A percentile compares a stretch with the other conserved stretches of the same genome.
These are phyloP conservation scores for Fusarium phyllophilum DNA, from an alignment of 2,329 filamentous ascomycete species.

Conservation along the genomic window DNA sequence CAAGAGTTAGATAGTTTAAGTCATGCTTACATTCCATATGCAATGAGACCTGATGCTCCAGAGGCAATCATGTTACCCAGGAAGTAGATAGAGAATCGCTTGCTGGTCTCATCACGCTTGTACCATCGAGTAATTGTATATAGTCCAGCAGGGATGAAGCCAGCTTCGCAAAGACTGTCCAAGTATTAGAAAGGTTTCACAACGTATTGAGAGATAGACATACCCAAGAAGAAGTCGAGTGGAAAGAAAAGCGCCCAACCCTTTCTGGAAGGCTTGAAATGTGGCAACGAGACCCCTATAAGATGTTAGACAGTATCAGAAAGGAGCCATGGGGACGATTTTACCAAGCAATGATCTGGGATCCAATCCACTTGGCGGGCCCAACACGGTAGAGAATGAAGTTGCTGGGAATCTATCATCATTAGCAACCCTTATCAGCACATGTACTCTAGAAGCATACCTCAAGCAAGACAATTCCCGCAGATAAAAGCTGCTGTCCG, in stretches of 20 bases:
- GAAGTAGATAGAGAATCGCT: conserved; percentile 57
- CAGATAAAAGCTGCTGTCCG: conserved; percentile 58
- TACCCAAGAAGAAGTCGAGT: conserved; percentile 50
- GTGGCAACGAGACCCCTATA: conserved; percentile 49
- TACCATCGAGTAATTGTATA: conserved; percentile 61
- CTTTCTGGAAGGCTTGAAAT: conserved; percentile 51
- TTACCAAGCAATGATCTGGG: conserved; percentile 48
- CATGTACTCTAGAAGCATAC: conserved; percentile 6
- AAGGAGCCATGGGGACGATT: accelerated
- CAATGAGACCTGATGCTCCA: conserved; percentile 43
- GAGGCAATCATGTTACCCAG: conserved; percentile 56
- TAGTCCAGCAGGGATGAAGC: conserved; percentile 51
- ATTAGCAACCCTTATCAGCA: not conserved
- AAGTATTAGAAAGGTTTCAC: not conserved
- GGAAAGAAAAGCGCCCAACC: conserved; percentile 47
- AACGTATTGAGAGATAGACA: not conserved
- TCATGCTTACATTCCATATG: conserved; percentile 49
- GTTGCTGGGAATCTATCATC: conserved; percentile 52
- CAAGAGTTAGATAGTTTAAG: not conserved
- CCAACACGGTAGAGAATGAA: conserved; percentile 58
- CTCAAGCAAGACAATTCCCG: conserved; percentile 57
- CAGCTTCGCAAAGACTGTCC: conserved; percentile 47
- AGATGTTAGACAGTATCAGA: not conserved
- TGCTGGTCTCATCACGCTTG: conserved; percentile 57
- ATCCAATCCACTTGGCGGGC: conserved; percentile 57